Evolutionary conservation across 305 asterid genomes (phyloP), one percentile per base, ranked within the genome.

Genomic region (Fraxinus sp.): DNA sequence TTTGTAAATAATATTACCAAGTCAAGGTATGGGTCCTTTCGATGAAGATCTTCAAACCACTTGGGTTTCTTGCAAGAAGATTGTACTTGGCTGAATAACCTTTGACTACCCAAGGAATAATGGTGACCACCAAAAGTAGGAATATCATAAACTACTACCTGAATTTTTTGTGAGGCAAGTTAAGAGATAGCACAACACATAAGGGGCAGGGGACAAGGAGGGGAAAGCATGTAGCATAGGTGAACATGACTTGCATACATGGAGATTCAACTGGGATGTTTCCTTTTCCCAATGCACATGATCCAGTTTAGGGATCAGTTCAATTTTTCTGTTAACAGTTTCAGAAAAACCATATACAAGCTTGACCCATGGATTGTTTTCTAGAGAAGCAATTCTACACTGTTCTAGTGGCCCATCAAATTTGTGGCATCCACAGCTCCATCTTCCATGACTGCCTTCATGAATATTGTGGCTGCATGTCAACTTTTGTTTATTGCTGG

Each of bases 161-260:
- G 83, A 76, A 82, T 78, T 83, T 81, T 77, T 66, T 81, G 70
- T 55, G 82, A 36, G 49, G 79, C 22, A 85, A 80, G 79, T 76
- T 78, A 85, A 78, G 79, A 83, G 41, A 86, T 71, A 71, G 68
- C 84, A 78, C 71, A 74, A 80, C 81, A 14, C 57, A 70, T 52
- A 77, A 73, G 77, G 26, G 79, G 13, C 76, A 68, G 22, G 37
- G 32, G 26, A 81, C 4, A 20, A 75, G 73, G 46, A 72, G 84
- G 20, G 72, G 44, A 72, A 78, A 82, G 33, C 81, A 76, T 83
- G 86, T 16, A 28, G 76, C 46, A 76, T 35, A 78, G 82, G 83
- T 55, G 44, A 86, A 79, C 80, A 86, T 78, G 95, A 93, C 99
- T 94, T 96, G 93, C 98, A 94, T 96, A 96, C 99, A 94, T 96